Evolutionary conservation across 2,329 filamentous ascomycete genomes (phyloP).

Genomic region (Trichoderma koningii): DNA sequence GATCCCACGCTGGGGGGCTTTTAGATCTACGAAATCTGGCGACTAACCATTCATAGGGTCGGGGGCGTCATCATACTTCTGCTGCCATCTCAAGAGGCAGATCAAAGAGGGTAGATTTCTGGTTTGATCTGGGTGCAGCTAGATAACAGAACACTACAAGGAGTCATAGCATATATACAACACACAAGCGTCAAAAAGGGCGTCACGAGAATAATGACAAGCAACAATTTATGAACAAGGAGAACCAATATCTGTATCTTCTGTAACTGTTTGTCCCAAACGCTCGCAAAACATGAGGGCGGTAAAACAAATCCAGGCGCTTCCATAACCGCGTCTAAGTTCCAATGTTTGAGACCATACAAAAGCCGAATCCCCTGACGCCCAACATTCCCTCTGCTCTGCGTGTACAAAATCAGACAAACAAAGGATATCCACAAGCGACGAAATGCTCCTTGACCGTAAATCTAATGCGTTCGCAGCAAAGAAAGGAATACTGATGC

Average conservation of each 20-base stretch:
- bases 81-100: neutral
- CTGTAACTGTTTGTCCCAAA: neutral
- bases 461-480: constrained; percentile 28
- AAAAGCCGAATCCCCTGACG: neutral
- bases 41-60: neutral
- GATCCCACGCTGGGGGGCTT: constrained; percentile 38
- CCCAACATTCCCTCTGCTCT: neutral
- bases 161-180: neutral
- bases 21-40: constrained; percentile 3
- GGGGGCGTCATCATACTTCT: neutral
- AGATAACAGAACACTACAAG: neutral
- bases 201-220: constrained; percentile 6
- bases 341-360: neutral
- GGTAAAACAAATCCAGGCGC: neutral
- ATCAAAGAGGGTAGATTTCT: neutral
- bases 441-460: constrained; percentile 29
- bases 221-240: neutral
- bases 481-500: neutral
- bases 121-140: neutral
- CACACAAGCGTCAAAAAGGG: neutral
- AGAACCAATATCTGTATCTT: neutral
- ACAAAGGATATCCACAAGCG: constrained; percentile 31
- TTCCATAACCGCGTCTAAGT: neutral
- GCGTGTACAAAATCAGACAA: neutral
- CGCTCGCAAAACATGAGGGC: neutral